Base-by-base conservation (phyloP, 805 yeast genomes). In the Kodamaea lidongshanica region DNA sequence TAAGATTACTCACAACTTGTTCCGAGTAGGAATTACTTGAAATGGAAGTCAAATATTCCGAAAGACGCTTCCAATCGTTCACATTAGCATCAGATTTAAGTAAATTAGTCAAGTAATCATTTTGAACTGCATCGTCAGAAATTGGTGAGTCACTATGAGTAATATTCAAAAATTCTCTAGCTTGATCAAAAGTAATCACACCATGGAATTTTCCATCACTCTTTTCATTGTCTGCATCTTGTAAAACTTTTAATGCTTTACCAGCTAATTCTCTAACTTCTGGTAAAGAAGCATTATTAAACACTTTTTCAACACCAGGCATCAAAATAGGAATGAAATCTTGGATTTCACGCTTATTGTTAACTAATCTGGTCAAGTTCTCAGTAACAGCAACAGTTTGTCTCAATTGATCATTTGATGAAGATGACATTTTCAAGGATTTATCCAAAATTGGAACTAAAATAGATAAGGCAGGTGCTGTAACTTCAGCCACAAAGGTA, bases 401-500 rank as follows among this genome's bases (percentile, higher is more conserved):
- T 65, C 98, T 84, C 46, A 92, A 72, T 58, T 89, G 94, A 54
- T 89, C 97, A 63, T 92, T 96, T 12, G 96, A 81, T 4, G 94
- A 80, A 1, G 95, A 79, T 22, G 89, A 74, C 65, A 82, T 75
- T 48, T 80, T 81, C 50, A 89, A 69, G 3, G 97, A 89, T 55
- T 88, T 85, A 53, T 77, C 87, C 48, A 89, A 72, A 43, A 88
- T 88, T 27, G 98, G 98, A 26, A 85, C 96, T 50, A 89, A 68
- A 34, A 89, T 62, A 6, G 97, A 74, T 45, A 89, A 68, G 4
- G 94, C 94, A 4, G 97, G 94, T 64, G 88, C 97, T 10, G 96
- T 92, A 40, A 89, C 98, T 65, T 92, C 98, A 27, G 98, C 95
- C 28, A 89, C 97, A 56, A 89, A 89, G 0, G 98, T 92, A 32